Percentiles rank a stretch among this genome's conserved stretches.
Evolutionary conservation across 768 basidiomycete species (phyloP).

Genomic region (Tulasnella sp.): DNA sequence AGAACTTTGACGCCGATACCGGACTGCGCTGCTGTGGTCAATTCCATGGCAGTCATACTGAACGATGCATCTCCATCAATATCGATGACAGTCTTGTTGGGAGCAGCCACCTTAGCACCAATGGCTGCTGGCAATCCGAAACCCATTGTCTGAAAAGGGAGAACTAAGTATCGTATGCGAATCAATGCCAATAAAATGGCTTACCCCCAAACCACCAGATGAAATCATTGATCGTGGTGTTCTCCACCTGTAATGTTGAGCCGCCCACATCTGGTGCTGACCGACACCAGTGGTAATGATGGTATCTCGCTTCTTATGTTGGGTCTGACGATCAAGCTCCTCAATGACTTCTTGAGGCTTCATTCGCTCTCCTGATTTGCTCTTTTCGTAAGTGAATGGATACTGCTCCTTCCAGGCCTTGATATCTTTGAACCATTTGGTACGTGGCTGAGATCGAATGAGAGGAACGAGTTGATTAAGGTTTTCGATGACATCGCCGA

Average conservation of each 20-base stretch:
- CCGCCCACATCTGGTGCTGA: constrained; percentile 99
- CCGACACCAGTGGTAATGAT: constrained; percentile 91
- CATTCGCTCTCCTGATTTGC: constrained; percentile 48
- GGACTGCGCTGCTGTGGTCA: constrained; percentile 84
- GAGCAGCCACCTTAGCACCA: constrained; percentile 93
- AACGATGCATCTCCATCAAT: constrained; percentile 98
- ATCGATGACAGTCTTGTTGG: constrained; percentile 86
- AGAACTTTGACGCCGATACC: constrained; percentile 91
- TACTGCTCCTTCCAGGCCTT: constrained; percentile 72
- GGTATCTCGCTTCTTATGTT: constrained; percentile 70
- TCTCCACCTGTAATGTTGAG: constrained; percentile 85
- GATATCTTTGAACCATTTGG: constrained; percentile 75
- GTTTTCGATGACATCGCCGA: constrained; percentile 85
- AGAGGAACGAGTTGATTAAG: constrained; percentile 69
- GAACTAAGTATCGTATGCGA: background rate
- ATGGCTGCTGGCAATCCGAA: constrained; percentile 91
- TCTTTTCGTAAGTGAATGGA: constrained; percentile 78
- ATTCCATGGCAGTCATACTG: constrained; percentile 99
- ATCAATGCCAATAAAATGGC: constrained; percentile 7
- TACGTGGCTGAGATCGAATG: constrained; percentile 49
- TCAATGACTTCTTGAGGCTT: constrained; percentile 97
- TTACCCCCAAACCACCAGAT: constrained; percentile 84
- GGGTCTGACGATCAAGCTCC: constrained; percentile 74
- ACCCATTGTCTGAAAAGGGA: constrained; percentile 75
- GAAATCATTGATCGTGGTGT: constrained; percentile 80